Evolutionary conservation across 73 alveolate genomes (phyloP).

Genomic region (Paramecium bursaria): DNA sequence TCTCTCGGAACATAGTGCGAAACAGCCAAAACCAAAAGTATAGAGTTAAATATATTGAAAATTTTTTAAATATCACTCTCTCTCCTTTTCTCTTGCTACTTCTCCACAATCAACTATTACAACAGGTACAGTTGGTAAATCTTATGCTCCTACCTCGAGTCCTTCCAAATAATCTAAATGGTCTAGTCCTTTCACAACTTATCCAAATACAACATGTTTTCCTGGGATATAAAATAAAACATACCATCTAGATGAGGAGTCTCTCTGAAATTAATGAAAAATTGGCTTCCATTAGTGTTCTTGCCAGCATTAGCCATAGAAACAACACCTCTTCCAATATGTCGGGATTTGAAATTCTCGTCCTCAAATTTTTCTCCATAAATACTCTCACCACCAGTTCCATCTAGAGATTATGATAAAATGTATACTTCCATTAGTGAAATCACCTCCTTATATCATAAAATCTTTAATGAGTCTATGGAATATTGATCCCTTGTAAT

Average conservation of each 20-base stretch:
- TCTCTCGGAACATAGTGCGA: too few relatives aligned
- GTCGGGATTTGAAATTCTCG: constrained; percentile 87
- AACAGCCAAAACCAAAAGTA: too few relatives aligned
- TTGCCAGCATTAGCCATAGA: constrained; percentile 96
- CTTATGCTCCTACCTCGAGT: constrained; percentile 86
- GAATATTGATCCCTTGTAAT: constrained; percentile 84
- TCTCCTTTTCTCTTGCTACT: constrained; percentile 46
- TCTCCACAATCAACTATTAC: constrained; percentile 94
- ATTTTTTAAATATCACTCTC: too few relatives aligned
- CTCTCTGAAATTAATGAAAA: constrained; percentile 88
- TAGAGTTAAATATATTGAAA: too few relatives aligned
- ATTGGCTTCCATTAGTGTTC: constrained; percentile 92
- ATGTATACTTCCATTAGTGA: constrained; percentile 72
- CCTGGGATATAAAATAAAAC: not conserved
- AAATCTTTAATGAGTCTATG: constrained; percentile 90
- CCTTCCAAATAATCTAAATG: constrained; percentile 77
- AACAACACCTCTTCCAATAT: constrained; percentile 87
- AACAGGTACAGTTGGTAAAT: constrained; percentile 84
- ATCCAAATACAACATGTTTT: constrained; percentile 97
- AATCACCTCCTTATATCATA: constrained; percentile 96
- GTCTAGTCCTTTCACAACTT: constrained; percentile 88
- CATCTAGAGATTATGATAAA: constrained; percentile 62
- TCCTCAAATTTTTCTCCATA: constrained; percentile 93
- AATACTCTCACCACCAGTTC: constrained; percentile 92
- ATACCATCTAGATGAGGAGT: constrained; percentile 90